phyloP scores from a whole-genome alignment of 2,329 filamentous ascomycete species.

The Diaporthe batatas region DNA sequence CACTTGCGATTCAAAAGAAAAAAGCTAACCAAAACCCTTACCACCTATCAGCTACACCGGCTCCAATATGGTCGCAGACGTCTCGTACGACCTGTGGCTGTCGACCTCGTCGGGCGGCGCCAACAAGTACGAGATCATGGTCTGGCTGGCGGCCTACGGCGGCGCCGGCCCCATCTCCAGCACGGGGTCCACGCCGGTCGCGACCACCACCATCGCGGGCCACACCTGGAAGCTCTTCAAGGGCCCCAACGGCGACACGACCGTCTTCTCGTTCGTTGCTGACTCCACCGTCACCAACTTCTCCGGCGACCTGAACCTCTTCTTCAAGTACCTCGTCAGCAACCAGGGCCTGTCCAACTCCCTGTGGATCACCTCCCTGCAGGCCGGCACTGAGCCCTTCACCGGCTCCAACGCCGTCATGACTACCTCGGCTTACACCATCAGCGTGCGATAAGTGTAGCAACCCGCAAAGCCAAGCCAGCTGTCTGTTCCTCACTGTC shows the following conservation, averaged over 20 bases:
- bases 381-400: constrained; percentile 70
- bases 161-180: constrained; percentile 70
- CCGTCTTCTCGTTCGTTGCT: constrained; percentile 68
- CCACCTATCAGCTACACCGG: constrained; percentile 50
- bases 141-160: constrained; percentile 71
- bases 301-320: constrained; percentile 68
- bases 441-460: background rate
- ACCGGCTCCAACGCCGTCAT: constrained; percentile 56
- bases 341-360: constrained; percentile 60
- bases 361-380: constrained; percentile 67
- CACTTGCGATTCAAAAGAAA: background rate
- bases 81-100: constrained; percentile 73
- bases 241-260: constrained; percentile 69
- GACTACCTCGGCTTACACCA: constrained; percentile 42
- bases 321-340: constrained; percentile 67
- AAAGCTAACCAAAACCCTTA: background rate
- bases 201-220: constrained; percentile 66
- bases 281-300: constrained; percentile 62
- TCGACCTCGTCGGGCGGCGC: constrained; percentile 57
- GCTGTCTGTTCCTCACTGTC: too few species aligned
- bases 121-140: constrained; percentile 73
- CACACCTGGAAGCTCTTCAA: constrained; percentile 68
- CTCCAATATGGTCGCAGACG: constrained; percentile 62
- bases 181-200: constrained; percentile 62
- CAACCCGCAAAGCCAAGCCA: too few species aligned